A percentile compares a stretch with the other conserved stretches of the same genome.
phyloP scores from a whole-genome alignment of 1,284 basidiomycete genomes.

The Caloboletus inedulis region DNA sequence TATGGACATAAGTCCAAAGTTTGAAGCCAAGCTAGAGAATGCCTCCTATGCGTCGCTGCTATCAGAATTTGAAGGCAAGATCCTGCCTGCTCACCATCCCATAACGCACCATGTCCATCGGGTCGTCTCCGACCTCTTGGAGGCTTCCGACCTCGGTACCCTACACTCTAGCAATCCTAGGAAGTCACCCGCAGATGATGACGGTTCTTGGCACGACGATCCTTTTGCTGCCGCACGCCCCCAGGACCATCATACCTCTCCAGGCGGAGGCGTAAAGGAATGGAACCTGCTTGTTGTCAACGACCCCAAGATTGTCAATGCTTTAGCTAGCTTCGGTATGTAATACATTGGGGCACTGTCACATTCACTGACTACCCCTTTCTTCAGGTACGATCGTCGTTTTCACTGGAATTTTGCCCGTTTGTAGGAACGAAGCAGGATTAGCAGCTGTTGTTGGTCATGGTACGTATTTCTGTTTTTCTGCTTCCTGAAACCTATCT shows the following conservation, averaged over 20 bases:
- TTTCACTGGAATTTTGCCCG: constrained; percentile 85
- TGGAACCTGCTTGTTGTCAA: constrained; percentile 85
- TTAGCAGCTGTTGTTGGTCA: constrained; percentile 87
- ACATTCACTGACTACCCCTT: neutral
- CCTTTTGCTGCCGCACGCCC: constrained; percentile 24
- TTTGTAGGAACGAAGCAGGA: constrained; percentile 77
- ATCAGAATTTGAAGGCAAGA: constrained; percentile 50
- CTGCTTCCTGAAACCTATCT: neutral
- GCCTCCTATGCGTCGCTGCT: constrained; percentile 51
- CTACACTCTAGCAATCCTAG: constrained; percentile 15
- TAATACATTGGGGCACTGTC: neutral
- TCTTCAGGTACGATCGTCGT: constrained; percentile 72
- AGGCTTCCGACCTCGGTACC: constrained; percentile 65
- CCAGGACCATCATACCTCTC: constrained; percentile 19
- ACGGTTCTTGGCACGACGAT: constrained; percentile 25
- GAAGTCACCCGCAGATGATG: constrained; percentile 5
- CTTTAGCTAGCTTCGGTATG: constrained; percentile 73
- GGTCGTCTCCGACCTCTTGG: constrained; percentile 72
- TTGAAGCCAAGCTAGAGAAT: constrained; percentile 57
- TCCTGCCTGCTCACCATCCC: constrained; percentile 71
- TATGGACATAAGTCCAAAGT: constrained; percentile 67
- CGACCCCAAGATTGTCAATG: constrained; percentile 73
- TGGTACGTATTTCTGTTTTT: constrained; percentile 45
- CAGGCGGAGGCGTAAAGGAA: constrained; percentile 39
- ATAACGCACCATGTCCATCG: constrained; percentile 63